Base-by-base conservation (phyloP, 805 yeast genomes). In the Cyberlindnera suaveolens region DNA sequence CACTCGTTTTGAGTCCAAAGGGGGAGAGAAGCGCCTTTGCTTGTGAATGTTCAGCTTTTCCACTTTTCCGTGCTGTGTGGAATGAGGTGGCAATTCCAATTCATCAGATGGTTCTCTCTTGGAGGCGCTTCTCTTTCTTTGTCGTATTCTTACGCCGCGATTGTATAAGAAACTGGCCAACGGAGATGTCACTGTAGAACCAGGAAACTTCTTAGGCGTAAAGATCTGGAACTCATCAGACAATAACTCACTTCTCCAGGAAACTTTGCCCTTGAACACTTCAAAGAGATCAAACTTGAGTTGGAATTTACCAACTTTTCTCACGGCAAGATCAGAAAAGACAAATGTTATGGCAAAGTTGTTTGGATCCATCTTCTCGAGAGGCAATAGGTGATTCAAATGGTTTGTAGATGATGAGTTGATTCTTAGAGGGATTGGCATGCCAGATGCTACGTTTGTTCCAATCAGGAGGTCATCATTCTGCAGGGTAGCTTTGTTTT, bases 141-240 rank as follows among this genome's bases (percentile, higher is more conserved):
- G 63, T 47, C 65, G 54, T 23, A 61, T 56, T 37, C 61, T 45
- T 2, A 64, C 64, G 31, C 65, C 65, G 34, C 55, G 53, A 35
- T 60, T 60, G 45, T 49, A 58, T 11, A 61, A 45, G 40, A 58
- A 61, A n/a, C 51, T 45, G 4, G 63, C 57, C 31, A 61, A 40
- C 20, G 58, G 50, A 1, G 64, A 58, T 5, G 62, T 54, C 0
- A 58, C 50, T 6, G 51, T 42, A 3, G 63, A 53, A 3, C 65
- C 65, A 3, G 64, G 64, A 43, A 60, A 61, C 39, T 60, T 61
- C 48, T 61, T 61, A 26, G 62, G 64, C 4, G 62, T 56, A 36
- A 43, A 60, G 7, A 60, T 61, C 19, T 54, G 57, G 31, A 61
- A 56, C 8, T 42, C 52, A 30, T 49, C 47, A 7, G 61, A 54